These are phyloP conservation scores for Sarocladium kiliense DNA, from an alignment of 2,329 filamentous ascomycete species.

Conservation along the genomic window DNA sequence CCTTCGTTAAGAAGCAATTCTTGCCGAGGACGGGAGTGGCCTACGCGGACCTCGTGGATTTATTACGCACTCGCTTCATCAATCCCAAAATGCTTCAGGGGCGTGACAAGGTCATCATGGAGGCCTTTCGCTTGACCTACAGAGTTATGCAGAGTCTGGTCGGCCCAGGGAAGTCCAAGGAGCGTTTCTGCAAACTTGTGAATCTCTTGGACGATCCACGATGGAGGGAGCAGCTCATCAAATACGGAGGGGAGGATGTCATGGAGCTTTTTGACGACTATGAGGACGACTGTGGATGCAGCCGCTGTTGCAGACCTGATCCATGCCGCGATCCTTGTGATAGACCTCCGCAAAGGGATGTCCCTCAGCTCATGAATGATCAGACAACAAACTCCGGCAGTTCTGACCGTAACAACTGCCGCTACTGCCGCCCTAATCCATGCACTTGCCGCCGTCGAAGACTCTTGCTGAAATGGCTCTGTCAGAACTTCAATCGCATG, in stretches of 20 bases:
- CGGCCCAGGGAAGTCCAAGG: neutral
- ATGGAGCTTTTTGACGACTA: neutral
- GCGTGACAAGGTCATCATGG: constrained; percentile 5
- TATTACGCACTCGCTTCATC: constrained; percentile 5
- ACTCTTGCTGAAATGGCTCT: neutral
- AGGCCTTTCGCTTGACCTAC: constrained; percentile 5
- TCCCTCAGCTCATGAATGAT: neutral
- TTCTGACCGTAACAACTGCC: neutral
- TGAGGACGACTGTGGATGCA: neutral
- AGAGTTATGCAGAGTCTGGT: neutral
- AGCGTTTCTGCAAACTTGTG: neutral
- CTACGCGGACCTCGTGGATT: constrained; percentile 2
- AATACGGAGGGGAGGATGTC: neutral
- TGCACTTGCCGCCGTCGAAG: neutral
- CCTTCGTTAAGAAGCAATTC: constrained; percentile 9
- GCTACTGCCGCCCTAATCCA: neutral
- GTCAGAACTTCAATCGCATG: neutral
- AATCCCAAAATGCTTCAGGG: constrained; percentile 7
- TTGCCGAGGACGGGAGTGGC: neutral
- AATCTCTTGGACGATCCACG: neutral
- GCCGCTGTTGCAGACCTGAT: neutral
- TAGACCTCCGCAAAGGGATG: neutral
- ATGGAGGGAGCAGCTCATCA: neutral
- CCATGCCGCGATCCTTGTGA: neutral
- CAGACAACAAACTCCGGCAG: no score